Conservation (phyloP, 139 green algal species). For the Picochlorum sp. region DNA sequence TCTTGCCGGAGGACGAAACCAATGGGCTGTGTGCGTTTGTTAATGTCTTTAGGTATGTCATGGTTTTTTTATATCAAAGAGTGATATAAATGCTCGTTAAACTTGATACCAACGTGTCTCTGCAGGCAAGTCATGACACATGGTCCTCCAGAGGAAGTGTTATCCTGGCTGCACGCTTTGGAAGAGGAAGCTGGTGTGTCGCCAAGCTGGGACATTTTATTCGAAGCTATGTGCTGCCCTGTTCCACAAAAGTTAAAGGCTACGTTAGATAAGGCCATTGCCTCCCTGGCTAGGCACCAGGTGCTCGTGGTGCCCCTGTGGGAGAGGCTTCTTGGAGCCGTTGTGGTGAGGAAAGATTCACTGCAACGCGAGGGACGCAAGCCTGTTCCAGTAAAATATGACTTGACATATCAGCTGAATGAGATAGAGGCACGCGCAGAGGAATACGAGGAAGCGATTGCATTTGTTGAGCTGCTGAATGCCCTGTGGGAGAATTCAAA, state of each 20-base stretch:
- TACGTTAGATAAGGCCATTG: slow-evolving; percentile 41
- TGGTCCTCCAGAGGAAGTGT: slow-evolving; percentile 18
- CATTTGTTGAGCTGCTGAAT: slow-evolving; percentile 64
- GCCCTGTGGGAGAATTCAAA: slow-evolving; percentile 30
- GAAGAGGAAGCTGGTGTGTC: slow-evolving; percentile 29
- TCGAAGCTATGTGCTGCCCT: slow-evolving; percentile 73
- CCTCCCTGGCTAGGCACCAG: slow-evolving; percentile 28
- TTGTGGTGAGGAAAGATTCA: slow-evolving; percentile 32
- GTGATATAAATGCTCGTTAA: not conserved
- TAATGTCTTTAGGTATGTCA: slow-evolving; percentile 20
- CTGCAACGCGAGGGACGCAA: not conserved
- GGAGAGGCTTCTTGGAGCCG: slow-evolving; percentile 48
- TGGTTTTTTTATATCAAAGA: not conserved
- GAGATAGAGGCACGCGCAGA: slow-evolving; percentile 56
- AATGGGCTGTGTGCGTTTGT: slow-evolving; percentile 32
- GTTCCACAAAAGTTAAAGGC: slow-evolving; percentile 52
- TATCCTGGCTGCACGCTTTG: slow-evolving; percentile 29
- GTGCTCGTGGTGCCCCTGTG: slow-evolving; percentile 39
- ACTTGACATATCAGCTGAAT: slow-evolving; percentile 58
- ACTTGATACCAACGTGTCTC: not conserved
- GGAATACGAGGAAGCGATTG: slow-evolving; percentile 58
- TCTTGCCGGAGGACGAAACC: slow-evolving; percentile 31
- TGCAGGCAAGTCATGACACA: slow-evolving; percentile 30
- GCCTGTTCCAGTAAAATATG: slow-evolving; percentile 18
- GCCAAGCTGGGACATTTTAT: slow-evolving; percentile 61